Base-by-base conservation (phyloP, 768 basidiomycete species). In the Macrolepiota fuliginosa region DNA sequence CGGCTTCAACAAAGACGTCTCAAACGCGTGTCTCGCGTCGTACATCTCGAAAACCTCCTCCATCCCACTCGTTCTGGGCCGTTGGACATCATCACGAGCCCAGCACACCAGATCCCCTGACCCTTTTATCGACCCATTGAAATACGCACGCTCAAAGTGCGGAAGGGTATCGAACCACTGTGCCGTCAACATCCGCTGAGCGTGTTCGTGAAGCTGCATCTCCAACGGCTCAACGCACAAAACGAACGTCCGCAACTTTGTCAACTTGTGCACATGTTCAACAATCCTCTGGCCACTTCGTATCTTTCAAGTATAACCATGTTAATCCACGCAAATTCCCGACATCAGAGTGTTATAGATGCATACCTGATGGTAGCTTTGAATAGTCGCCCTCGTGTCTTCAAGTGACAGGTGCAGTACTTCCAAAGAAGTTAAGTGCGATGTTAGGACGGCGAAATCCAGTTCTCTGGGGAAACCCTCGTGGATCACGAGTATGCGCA, bases 321-420 rank as follows among this genome's bases (percentile, higher is more conserved):
- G 17, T 58, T 15, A 58, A 35, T 39, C 47, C 57, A 58, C 36
- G 27, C 32, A 4, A 12, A 57, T 50, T 12, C 22, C 47, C 46
- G 35, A 29, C 13, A 24, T 25, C 11, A 24, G 19, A 29, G 10
- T n/a, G 19, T 12, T 27, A 22, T 4, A 36, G 13, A 40, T 56
- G 12, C 40, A 51, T 58, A 58, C 57, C 57, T 58, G 47, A 25
- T 12, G 57, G 37, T 58, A 39, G 10, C 29, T 49, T 37, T 58
- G 57, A 25, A 58, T 42, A 12, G 46, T 57, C 19, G 19, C 50
- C 57, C 57, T 49, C 57, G 57, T 58, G 24, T 49, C 47, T 50
- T 58, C 57, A 19, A 58, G 47, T 25, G 57, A 50, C n/a, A 58
- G 47, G 37, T 58, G 57, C 11, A 58, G 32, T 24, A 58, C 46